Percentiles rank a stretch among this genome's conserved stretches.
phyloP scores from a whole-genome alignment of 176 grass and related monocot species.

The Triticum urartu region DNA sequence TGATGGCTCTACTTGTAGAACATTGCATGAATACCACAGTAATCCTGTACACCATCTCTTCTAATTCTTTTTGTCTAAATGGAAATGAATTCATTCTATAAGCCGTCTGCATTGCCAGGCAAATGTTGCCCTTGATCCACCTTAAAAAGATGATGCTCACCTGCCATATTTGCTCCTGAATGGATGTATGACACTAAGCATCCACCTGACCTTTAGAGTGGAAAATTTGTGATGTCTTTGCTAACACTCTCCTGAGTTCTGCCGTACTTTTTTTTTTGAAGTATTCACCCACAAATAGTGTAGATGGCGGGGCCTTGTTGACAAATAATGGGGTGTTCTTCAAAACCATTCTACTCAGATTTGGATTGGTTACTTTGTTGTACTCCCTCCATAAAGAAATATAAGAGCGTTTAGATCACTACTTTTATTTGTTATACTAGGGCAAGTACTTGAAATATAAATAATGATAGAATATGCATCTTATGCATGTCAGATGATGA shows the following conservation, averaged over 20 bases:
- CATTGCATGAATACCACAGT: not conserved
- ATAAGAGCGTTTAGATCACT: no score
- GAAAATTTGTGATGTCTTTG: constrained; percentile 70
- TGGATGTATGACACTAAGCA: constrained; percentile 92
- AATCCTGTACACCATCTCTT: not conserved
- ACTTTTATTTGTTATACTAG: no score
- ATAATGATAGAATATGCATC: no score
- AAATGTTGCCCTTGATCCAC: constrained; percentile 80
- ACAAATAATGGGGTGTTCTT: no score
- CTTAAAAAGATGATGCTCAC: constrained; percentile 77
- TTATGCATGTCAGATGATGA: no score
- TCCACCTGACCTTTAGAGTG: constrained; percentile 58
- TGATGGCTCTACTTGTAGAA: not conserved
- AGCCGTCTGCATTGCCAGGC: constrained; percentile 41
- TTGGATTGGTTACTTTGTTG: no score
- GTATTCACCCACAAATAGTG: no score
- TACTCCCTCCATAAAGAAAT: no score
- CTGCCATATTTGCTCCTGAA: constrained; percentile 96
- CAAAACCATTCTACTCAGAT: no score
- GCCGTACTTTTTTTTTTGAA: no score
- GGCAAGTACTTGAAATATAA: no score
- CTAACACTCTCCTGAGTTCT: constrained; percentile 9
- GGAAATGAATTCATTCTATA: not conserved
- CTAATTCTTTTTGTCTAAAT: not conserved
- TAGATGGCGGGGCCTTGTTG: no score